These are phyloP conservation scores for Pyricularia pennisetigena DNA, from an alignment of 2,329 filamentous ascomycete genomes.

Conservation along the genomic window DNA sequence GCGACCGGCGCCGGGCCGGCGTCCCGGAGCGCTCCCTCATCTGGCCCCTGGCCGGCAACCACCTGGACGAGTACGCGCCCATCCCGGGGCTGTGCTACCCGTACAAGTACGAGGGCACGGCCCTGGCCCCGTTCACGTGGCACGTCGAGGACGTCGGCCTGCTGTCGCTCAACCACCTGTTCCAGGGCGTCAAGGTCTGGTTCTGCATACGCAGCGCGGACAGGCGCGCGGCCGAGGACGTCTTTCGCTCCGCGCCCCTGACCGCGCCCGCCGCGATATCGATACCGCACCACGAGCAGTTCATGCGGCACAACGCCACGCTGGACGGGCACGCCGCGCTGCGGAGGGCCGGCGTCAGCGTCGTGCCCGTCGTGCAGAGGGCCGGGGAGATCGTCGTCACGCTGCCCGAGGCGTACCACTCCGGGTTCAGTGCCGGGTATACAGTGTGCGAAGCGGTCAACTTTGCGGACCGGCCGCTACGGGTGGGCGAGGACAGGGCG, in stretches of 20 bases:
- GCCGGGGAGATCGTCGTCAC: constrained; percentile 1
- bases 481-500: background rate
- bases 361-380: background rate
- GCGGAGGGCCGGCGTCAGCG: background rate
- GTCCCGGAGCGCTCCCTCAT: background rate
- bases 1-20: background rate
- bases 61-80: background rate
- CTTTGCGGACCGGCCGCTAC: background rate
- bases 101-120: constrained; percentile 5
- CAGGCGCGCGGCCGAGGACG: background rate
- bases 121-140: constrained; percentile 3
- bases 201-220: background rate
- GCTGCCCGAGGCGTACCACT: background rate
- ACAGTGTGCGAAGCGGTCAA: constrained; percentile 2
- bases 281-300: background rate
- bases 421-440: constrained; percentile 2
- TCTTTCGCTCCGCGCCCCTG: background rate
- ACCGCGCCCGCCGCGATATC: background rate
- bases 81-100: background rate
- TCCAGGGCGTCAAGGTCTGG: constrained; percentile 2
- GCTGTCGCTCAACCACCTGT: background rate
- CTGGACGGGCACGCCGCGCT: background rate
- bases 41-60: background rate
- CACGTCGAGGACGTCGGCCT: constrained; percentile 2
- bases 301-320: constrained; percentile 3